phyloP scores from a whole-genome alignment of 75 land plant genomes.

The Sequoia sempervirens region DNA sequence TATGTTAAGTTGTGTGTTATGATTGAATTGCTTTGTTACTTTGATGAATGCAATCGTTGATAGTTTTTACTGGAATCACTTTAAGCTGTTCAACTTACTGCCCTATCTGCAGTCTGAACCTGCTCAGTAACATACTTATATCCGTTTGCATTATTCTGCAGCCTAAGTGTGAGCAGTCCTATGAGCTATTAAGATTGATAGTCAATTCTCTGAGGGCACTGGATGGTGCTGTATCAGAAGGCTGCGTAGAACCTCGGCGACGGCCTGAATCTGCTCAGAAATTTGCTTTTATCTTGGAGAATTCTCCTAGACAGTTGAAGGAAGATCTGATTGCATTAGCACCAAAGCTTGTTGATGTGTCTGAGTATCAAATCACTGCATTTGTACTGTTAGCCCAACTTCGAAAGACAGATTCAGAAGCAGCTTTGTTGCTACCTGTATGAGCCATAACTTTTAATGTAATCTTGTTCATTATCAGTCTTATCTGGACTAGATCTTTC shows the following conservation, averaged over 20 bases:
- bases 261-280: slow-evolving; percentile 46
- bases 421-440: slow-evolving; percentile 19
- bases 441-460: not conserved
- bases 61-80: not conserved
- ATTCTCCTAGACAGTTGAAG: slow-evolving; percentile 46
- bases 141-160: not conserved
- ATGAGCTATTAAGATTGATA: slow-evolving; percentile 46
- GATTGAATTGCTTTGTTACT: not conserved
- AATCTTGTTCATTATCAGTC: not conserved
- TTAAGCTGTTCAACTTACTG: not conserved
- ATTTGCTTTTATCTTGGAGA: slow-evolving; percentile 37
- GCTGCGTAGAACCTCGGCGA: slow-evolving; percentile 42
- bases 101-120: not conserved
- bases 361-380: slow-evolving; percentile 36
- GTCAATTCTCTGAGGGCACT: slow-evolving; percentile 44
- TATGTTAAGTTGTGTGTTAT: not conserved
- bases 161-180: slow-evolving; percentile 55
- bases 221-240: slow-evolving; percentile 52
- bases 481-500: not conserved
- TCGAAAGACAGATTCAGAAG: slow-evolving; percentile 29
- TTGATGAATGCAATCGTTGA: not conserved
- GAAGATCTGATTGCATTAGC: slow-evolving; percentile 37
- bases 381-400: slow-evolving; percentile 30
- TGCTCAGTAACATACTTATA: not conserved
- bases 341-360: slow-evolving; percentile 43